These are phyloP conservation scores for Leishmania amazonensis DNA, from an alignment of 208 protist genomes.

Conservation along the genomic window DNA sequence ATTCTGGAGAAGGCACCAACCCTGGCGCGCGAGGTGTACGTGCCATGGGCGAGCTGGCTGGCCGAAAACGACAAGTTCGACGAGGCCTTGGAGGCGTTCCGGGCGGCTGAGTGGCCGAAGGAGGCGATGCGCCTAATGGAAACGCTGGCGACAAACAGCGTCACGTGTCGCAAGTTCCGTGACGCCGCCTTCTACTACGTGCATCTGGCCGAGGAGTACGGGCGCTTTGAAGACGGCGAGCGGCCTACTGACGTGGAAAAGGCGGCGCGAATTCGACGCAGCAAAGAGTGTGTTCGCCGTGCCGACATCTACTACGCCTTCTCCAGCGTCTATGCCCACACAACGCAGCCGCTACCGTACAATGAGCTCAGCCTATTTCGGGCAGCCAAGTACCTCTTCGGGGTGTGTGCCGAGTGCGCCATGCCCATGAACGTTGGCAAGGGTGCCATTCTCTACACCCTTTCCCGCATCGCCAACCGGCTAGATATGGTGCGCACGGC, in stretches of 20 bases:
- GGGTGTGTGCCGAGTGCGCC: conserved; percentile 51
- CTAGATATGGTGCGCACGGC: conserved; percentile 93
- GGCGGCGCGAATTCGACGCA: conserved; percentile 70
- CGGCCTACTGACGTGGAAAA: conserved; percentile 49
- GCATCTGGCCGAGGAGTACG: conserved; percentile 86
- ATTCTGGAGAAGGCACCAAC: conserved; percentile 84
- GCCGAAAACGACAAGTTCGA: conserved; percentile 95
- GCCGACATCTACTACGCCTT: conserved; percentile 95
- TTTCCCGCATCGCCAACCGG: conserved; percentile 81
- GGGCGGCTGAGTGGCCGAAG: conserved; percentile 86
- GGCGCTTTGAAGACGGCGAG: conserved; percentile 71
- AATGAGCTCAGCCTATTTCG: conserved; percentile 90
- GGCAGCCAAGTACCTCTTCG: conserved; percentile 79
- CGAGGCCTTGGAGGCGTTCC: conserved; percentile 94
- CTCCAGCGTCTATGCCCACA: conserved; percentile 82
- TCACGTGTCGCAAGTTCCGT: conserved; percentile 89
- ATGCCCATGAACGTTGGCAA: conserved; percentile 92
- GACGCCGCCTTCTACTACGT: conserved; percentile 94
- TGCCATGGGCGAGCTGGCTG: conserved; percentile 97
- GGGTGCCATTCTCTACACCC: conserved; percentile 83
- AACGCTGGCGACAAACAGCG: conserved; percentile 92
- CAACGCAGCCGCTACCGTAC: conserved; percentile 89
- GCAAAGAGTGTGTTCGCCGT: conserved; percentile 78
- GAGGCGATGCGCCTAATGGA: conserved; percentile 93
- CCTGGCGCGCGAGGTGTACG: conserved; percentile 92